Evolutionary conservation across 148 eudicot genomes (phyloP), one percentile per base, ranked within the genome.

Genomic region (Tetragonia tetragonoides): DNA sequence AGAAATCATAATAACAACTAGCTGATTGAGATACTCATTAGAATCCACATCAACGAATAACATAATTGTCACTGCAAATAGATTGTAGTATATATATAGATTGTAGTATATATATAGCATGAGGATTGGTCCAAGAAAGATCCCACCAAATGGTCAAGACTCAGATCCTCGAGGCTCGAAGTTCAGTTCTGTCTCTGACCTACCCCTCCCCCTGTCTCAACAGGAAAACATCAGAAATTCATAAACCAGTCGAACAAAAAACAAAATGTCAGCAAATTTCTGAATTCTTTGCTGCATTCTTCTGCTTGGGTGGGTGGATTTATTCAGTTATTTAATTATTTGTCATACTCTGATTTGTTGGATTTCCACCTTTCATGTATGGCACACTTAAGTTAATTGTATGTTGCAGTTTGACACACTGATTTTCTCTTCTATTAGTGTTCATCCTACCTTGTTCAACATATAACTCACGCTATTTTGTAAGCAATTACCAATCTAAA

Each of bases 61-160:
- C 34, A 37, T 6, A 8, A 68, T 23, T 64, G 20, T 11, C 42
- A 20, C 28, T 28, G 11, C 5, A 28, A 16, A 14, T 3, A 44
- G 24, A 82, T 28, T 28, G 34, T 28, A 10, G 42, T 38, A 12
- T 59, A 15, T 83, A 28, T 63, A 57, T 63, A 28, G n/a, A n/a
- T n/a, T n/a, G n/a, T n/a, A 10, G 41, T 38, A 12, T 59, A 15
- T 83, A 28, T 63, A 57, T 63, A 23, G 54, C 46, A 28, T 67
- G 38, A 82, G 24, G 64, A 64, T 60, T 78, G 42, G 44, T 46
- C 18, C 37, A 24, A 65, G 34, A 75, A 40, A 40, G 7, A 46
- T 44, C 68, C 40, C 18, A 75, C 12, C 59, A 70, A 47, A 62
- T 59, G 15, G 39, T 42, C 20, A n/a, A 18, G 37, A 4, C 53